Evolutionary conservation across 2,329 filamentous ascomycete species (phyloP).

Genomic region (Colletotrichum falcatum): DNA sequence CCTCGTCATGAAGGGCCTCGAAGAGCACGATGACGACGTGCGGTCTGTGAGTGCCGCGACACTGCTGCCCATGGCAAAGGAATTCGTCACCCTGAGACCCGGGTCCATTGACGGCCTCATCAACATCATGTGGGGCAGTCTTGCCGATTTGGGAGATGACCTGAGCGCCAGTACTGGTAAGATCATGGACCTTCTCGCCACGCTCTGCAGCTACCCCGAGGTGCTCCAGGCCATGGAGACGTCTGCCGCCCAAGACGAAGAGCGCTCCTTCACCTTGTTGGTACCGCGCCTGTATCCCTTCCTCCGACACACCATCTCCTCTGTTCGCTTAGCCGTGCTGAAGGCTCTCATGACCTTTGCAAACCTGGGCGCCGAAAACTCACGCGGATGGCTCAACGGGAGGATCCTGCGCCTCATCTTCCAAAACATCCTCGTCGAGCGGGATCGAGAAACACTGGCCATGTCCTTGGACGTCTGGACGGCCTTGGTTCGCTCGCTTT

Average conservation of each 20-base stretch:
- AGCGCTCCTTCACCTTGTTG: slow-evolving; percentile 90
- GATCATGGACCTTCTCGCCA: slow-evolving; percentile 98
- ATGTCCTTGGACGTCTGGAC: slow-evolving; percentile 90
- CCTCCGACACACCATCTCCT: slow-evolving; percentile 95
- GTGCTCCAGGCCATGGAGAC: slow-evolving; percentile 94
- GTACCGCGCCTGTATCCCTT: slow-evolving; percentile 97
- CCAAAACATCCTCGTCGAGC: slow-evolving; percentile 94
- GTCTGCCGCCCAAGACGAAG: slow-evolving; percentile 84
- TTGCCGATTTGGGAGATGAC: slow-evolving; percentile 96
- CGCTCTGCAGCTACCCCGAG: slow-evolving; percentile 92
- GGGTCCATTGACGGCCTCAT: slow-evolving; percentile 84
- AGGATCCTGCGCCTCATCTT: slow-evolving; percentile 90
- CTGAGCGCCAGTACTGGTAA: slow-evolving; percentile 96
- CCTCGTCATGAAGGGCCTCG: slow-evolving; percentile 94
- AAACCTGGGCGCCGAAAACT: slow-evolving; percentile 82
- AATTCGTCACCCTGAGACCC: slow-evolving; percentile 89
- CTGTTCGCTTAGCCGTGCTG: slow-evolving; percentile 91
- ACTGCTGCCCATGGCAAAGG: slow-evolving; percentile 92
- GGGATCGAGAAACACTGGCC: slow-evolving; percentile 84
- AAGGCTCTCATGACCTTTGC: slow-evolving; percentile 94
- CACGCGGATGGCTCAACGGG: slow-evolving; percentile 92
- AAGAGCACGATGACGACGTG: slow-evolving; percentile 93
- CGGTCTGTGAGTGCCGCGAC: slow-evolving; percentile 98
- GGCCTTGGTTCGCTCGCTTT: slow-evolving; percentile 77
- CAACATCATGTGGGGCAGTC: slow-evolving; percentile 95